Percentiles rank a stretch among this genome's conserved stretches.
Evolutionary conservation across 2,329 filamentous ascomycete genomes (phyloP).

Genomic region (Claviceps cyperi): DNA sequence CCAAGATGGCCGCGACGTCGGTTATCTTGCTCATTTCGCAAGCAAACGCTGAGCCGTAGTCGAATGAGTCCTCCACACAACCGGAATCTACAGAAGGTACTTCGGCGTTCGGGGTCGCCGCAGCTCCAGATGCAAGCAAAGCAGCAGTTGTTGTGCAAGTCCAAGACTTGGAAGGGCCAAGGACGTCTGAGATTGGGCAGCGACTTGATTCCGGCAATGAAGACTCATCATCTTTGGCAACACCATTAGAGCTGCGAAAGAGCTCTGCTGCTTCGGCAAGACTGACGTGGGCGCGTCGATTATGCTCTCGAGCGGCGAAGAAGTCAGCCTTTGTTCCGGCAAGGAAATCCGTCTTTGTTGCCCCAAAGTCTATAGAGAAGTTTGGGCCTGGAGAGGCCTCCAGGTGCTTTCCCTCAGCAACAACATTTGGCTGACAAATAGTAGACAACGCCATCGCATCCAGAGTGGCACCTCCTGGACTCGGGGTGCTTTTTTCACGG

Average conservation of each 20-base stretch:
- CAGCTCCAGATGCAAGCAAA: conserved; percentile 17
- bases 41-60: conserved; percentile 18
- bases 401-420: not conserved
- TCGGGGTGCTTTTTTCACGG: not conserved
- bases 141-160: conserved; percentile 5
- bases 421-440: not conserved
- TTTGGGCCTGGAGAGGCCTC: not conserved
- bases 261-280: conserved; percentile 5
- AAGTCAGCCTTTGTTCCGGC: conserved; percentile 12
- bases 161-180: not conserved
- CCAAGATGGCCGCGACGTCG: not conserved
- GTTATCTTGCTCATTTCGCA: conserved; percentile 16
- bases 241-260: not conserved
- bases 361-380: too few relatives aligned
- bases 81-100: not conserved
- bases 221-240: not conserved
- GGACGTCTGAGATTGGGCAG: not conserved
- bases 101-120: conserved; percentile 12
- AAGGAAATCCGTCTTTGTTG: too few relatives aligned
- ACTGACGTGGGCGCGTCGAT: conserved; percentile 8
- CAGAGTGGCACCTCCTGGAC: not conserved
- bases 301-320: conserved; percentile 25
- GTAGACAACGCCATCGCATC: not conserved
- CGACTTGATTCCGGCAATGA: not conserved
- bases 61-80: conserved; percentile 5